These are phyloP conservation scores for Santalum album DNA, from an alignment of 164 flowering plant species.

Conservation along the genomic window DNA sequence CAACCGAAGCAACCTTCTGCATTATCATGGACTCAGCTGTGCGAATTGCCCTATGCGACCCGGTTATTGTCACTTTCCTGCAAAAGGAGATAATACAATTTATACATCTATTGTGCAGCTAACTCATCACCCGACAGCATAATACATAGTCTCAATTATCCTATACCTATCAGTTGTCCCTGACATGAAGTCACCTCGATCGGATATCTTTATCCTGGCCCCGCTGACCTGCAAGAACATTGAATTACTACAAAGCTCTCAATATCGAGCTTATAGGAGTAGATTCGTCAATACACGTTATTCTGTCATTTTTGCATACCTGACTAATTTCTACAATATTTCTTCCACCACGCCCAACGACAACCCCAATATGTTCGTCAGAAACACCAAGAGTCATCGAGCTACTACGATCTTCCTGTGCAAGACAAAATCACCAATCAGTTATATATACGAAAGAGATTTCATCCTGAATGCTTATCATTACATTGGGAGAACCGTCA, in stretches of 20 bases:
- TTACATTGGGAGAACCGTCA: too few relatives aligned
- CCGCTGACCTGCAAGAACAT: conserved; percentile 67
- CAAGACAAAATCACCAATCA: too few relatives aligned
- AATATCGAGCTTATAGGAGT: conserved; percentile 3
- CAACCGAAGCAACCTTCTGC: conserved; percentile 65
- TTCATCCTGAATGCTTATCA: too few relatives aligned
- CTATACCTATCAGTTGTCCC: conserved; percentile 84
- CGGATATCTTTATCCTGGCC: conserved; percentile 92
- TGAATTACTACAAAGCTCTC: neutral
- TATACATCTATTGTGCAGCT: conserved; percentile 2
- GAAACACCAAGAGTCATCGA: conserved; percentile 81
- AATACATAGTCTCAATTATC: neutral
- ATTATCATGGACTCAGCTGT: conserved; percentile 77
- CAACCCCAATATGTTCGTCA: conserved; percentile 87
- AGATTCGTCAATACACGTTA: neutral
- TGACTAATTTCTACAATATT: conserved; percentile 81
- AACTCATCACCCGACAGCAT: neutral
- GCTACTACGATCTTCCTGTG: conserved; percentile 58
- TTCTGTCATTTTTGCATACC: conserved; percentile 26
- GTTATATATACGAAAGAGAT: too few relatives aligned
- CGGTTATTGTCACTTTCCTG: conserved; percentile 98
- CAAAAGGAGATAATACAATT: conserved; percentile 4
- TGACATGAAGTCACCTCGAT: conserved; percentile 87
- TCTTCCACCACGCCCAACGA: conserved; percentile 95
- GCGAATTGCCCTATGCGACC: conserved; percentile 76